These are phyloP conservation scores for Cryptosporidium parvum DNA, from an alignment of 169 alveolate genomes.

Conservation along the genomic window DNA sequence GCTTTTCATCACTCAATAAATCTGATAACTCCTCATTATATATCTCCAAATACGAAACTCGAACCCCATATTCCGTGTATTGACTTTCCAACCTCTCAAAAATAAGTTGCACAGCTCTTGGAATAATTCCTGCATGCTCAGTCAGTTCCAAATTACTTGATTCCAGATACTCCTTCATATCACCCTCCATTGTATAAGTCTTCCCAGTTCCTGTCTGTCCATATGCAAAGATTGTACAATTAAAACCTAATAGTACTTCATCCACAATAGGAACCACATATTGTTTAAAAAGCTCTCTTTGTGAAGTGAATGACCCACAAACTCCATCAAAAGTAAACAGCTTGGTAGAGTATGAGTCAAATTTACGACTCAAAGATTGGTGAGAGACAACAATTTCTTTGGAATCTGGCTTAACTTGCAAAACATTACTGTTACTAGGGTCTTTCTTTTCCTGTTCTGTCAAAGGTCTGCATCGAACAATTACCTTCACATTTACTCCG, in stretches of 20 bases:
- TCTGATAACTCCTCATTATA: slow-evolving; percentile 90
- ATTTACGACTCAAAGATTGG: slow-evolving; percentile 56
- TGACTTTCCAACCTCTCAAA: slow-evolving; percentile 81
- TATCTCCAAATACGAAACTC: slow-evolving; percentile 88
- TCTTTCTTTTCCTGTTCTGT: slow-evolving; percentile 84
- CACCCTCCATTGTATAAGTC: slow-evolving; percentile 85
- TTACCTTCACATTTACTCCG: slow-evolving; percentile 84
- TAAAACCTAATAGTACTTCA: slow-evolving; percentile 91
- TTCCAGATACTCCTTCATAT: slow-evolving; percentile 81
- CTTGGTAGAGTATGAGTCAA: slow-evolving; percentile 76
- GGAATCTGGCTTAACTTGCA: slow-evolving; percentile 77
- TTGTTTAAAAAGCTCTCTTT: slow-evolving; percentile 80
- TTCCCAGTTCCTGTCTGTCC: slow-evolving; percentile 91
- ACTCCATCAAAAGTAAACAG: slow-evolving; percentile 83
- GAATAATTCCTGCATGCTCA: slow-evolving; percentile 84
- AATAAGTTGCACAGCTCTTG: slow-evolving; percentile 84
- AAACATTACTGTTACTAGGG: slow-evolving; percentile 79
- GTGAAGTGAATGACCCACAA: slow-evolving; percentile 79
- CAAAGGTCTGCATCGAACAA: slow-evolving; percentile 89
- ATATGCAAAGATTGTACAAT: slow-evolving; percentile 90
- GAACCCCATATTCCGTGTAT: slow-evolving; percentile 84
- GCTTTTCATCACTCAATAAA: slow-evolving; percentile 81
- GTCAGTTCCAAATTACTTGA: slow-evolving; percentile 63
- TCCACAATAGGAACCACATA: slow-evolving; percentile 88
- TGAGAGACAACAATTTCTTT: slow-evolving; percentile 76